These are phyloP conservation scores for Acer campestre DNA, from an alignment of 345 rosid species.

Conservation along the genomic window DNA sequence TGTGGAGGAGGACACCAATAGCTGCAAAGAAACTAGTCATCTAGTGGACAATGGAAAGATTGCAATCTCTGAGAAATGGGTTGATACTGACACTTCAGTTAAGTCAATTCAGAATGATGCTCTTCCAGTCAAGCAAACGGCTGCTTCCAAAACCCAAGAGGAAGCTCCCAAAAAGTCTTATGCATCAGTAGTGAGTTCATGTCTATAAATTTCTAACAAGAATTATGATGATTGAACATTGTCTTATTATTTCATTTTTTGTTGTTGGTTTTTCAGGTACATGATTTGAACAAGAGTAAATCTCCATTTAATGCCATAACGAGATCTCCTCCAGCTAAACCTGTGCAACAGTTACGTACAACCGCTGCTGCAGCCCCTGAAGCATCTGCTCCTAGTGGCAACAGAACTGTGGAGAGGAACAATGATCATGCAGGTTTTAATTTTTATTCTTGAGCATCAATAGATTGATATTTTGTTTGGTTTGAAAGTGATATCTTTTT, in stretches of 20 bases:
- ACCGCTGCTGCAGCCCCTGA: conserved; percentile 27
- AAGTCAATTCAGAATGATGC: conserved; percentile 22
- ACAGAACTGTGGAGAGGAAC: conserved; percentile 34
- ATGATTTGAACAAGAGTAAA: conserved; percentile 38
- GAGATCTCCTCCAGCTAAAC: conserved; percentile 38
- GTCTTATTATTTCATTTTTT: not conserved
- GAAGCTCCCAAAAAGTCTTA: conserved; percentile 56
- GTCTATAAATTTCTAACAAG: not conserved
- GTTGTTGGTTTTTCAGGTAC: conserved; percentile 36
- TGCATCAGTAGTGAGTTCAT: conserved; percentile 60
- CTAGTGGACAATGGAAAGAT: conserved; percentile 34
- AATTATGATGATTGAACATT: not conserved
- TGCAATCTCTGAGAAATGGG: conserved; percentile 30
- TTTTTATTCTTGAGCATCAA: not conserved
- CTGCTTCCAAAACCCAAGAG: conserved; percentile 32
- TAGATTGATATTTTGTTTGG: not conserved
- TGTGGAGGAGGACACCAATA: conserved; percentile 22
- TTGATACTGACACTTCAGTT: conserved; percentile 21
- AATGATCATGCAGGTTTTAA: conserved; percentile 39
- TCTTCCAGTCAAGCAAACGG: conserved; percentile 19
- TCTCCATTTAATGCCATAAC: conserved; percentile 41
- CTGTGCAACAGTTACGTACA: conserved; percentile 23
- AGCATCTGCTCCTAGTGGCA: conserved; percentile 27
- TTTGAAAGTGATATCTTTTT: not conserved
- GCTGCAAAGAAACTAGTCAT: conserved; percentile 25